Evolutionary conservation across 208 protist species (phyloP), one percentile per base, ranked within the genome.

Genomic region (Trypanosoma cruzi): DNA sequence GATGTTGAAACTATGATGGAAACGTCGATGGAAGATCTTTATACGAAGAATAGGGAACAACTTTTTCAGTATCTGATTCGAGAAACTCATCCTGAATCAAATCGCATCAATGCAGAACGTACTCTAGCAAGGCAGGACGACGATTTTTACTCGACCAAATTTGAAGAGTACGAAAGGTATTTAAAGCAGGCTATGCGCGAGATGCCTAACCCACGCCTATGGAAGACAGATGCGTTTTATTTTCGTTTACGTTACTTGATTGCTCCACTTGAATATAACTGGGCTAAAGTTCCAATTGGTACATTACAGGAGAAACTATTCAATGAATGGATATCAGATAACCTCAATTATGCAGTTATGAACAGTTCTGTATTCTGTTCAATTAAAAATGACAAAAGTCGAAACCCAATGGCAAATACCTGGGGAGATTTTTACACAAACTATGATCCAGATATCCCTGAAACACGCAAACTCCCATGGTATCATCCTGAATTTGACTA

Each of bases 181-280:
- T 63, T 94, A 56, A 96, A 96, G 75, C 90, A 96, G 57, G 75
- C 77, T 20, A 94, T 96, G 90, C 83, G 90, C 14, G 88, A 96
- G 63, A 93, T 96, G 86, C 88, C 90, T 8, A 96, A 96, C 67
- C 88, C 90, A 24, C 88, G 88, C 13, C 78, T 96, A 4, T 96
- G 90, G 88, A 94, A 93, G 73, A 96, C 90, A 0, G 90, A 96
- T 68, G 88, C 90, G 20, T 96, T 96, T 75, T 96, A 96, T 74
- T 94, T 96, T 71, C 86, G 90, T 52, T 79, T 96, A 20, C 79
- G 90, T 11, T 96, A 96, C 56, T 77, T 96, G 4, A 44, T 84
- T n/a, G 79, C 90, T 13, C 90, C 88, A 18, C 59, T 94, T 52
- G 90, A 96, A 76, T 96, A 96, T 77, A 96, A 96, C 67, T 96